phyloP scores from a whole-genome alignment of 768 basidiomycete genomes.

The Boletus fagicola region DNA sequence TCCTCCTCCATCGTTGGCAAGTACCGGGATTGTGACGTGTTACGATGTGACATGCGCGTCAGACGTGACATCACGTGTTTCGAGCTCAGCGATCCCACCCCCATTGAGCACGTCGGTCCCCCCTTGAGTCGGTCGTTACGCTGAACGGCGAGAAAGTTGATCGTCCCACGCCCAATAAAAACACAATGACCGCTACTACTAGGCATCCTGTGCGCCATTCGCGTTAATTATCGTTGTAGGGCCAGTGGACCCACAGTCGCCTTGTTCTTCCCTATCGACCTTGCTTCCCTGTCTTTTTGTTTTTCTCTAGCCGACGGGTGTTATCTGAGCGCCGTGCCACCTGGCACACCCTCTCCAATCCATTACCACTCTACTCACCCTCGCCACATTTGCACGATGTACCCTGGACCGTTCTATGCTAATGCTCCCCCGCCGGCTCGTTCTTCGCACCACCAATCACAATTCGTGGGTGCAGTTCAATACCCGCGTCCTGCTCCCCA shows the following conservation, averaged over 20 bases:
- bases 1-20: constrained; percentile 64
- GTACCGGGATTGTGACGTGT: background rate
- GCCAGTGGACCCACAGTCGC: background rate
- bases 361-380: background rate
- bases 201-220: background rate
- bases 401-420: background rate
- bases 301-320: background rate
- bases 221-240: background rate
- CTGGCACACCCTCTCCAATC: background rate
- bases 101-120: background rate
- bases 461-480: background rate
- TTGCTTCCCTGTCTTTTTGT: background rate
- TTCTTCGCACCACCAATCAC: background rate
- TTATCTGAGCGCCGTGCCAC: background rate
- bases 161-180: background rate
- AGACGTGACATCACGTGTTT: constrained; percentile 6
- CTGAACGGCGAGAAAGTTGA: background rate
- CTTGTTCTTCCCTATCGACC: constrained; percentile 14
- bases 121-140: background rate
- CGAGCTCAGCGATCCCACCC: background rate
- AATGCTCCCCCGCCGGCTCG: background rate
- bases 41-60: constrained; percentile 7
- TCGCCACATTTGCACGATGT: constrained; percentile 5
- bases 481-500: constrained; percentile 3
- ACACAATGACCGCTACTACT: constrained; percentile 3